These are phyloP conservation scores for Myxozyma lipomycoides DNA, from an alignment of 805 yeast species.

Conservation along the genomic window DNA sequence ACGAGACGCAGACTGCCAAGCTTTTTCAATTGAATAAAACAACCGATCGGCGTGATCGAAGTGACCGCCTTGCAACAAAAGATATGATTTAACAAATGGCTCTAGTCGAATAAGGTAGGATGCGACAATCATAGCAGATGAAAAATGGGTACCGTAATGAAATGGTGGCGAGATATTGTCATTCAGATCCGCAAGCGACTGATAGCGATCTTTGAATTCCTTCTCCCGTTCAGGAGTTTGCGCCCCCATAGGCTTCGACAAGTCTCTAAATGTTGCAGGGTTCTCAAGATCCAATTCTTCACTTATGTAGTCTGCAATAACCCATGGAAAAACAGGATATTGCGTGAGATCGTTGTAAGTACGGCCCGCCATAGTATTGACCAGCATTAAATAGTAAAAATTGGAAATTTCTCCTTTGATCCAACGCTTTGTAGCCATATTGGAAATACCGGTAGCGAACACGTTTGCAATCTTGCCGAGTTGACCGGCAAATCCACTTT, in stretches of 20 bases:
- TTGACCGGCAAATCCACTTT: conserved; percentile 32
- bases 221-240: conserved; percentile 58
- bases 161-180: conserved; percentile 68
- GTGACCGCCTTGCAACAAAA: conserved; percentile 77
- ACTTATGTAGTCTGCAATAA: conserved; percentile 75
- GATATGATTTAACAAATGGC: conserved; percentile 77
- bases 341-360: conserved; percentile 87
- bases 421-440: conserved; percentile 66
- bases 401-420: conserved; percentile 72
- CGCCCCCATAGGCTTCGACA: conserved; percentile 90
- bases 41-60: conserved; percentile 86
- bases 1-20: conserved; percentile 75
- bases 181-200: conserved; percentile 59
- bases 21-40: conserved; percentile 66
- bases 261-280: conserved; percentile 63
- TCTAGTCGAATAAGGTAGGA: conserved; percentile 70
- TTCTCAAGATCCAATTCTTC: conserved; percentile 61
- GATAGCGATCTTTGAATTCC: conserved; percentile 66
- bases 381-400: conserved; percentile 72
- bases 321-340: conserved; percentile 91
- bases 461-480: conserved; percentile 47
- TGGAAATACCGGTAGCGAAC: conserved; percentile 39
- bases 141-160: conserved; percentile 90
- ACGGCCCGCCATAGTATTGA: conserved; percentile 82
- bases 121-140: conserved; percentile 89